Evolutionary conservation across 495 filamentous ascomycete species (phyloP).

Genomic region (Hyaloscypha hepaticicola): DNA sequence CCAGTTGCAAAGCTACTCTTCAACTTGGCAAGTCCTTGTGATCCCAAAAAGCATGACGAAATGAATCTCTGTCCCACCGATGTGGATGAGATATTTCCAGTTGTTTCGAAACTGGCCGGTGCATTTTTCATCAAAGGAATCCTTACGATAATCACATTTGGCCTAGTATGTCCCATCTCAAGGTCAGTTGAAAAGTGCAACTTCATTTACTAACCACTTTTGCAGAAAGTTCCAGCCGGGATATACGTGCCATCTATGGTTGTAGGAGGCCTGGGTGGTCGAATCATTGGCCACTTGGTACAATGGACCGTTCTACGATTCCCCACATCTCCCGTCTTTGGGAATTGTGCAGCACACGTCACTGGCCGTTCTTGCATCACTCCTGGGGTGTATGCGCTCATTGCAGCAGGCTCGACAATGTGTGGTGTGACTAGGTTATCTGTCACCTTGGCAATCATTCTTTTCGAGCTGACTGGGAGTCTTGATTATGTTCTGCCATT

Average conservation of each 20-base stretch:
- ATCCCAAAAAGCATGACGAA: conserved; percentile 56
- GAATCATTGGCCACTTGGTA: conserved; percentile 80
- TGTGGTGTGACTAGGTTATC: conserved; percentile 94
- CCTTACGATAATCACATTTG: conserved; percentile 85
- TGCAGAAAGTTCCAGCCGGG: conserved; percentile 81
- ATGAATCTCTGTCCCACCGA: conserved; percentile 73
- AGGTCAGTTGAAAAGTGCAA: not conserved
- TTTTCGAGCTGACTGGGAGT: conserved; percentile 94
- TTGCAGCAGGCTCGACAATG: conserved; percentile 96
- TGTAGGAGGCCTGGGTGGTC: conserved; percentile 88
- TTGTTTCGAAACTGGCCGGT: conserved; percentile 65
- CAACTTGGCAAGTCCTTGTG: conserved; percentile 85
- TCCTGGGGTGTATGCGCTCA: conserved; percentile 91
- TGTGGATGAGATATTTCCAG: conserved; percentile 68
- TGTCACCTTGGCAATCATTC: conserved; percentile 90
- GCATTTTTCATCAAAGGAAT: conserved; percentile 90
- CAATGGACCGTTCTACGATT: conserved; percentile 79
- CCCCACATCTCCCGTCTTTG: conserved; percentile 70
- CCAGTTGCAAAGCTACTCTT: conserved; percentile 88
- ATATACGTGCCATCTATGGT: conserved; percentile 99
- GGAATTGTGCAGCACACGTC: conserved; percentile 63
- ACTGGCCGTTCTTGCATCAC: conserved; percentile 85
- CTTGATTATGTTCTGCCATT: conserved; percentile 94
- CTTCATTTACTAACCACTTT: conserved; percentile 14
- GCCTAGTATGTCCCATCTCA: conserved; percentile 52